These are phyloP conservation scores for Moniliophthora roreri DNA, from an alignment of 1,284 basidiomycete genomes.

Conservation along the genomic window DNA sequence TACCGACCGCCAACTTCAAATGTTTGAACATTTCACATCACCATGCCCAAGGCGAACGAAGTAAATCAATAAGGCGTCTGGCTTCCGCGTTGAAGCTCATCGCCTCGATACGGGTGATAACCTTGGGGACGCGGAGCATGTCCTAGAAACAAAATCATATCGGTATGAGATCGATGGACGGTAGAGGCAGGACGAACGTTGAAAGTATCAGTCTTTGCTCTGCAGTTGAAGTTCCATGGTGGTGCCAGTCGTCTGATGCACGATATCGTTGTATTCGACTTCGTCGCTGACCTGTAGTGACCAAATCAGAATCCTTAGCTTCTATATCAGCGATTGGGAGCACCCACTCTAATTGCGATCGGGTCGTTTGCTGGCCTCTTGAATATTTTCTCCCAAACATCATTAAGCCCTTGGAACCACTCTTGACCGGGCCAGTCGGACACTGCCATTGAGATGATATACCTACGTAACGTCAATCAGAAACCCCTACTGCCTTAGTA, in stretches of 20 bases:
- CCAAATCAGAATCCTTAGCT: constrained; percentile 2
- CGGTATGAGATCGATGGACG: constrained; percentile 1
- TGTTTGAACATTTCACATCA: no score
- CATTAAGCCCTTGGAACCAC: constrained; percentile 97
- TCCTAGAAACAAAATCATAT: constrained; percentile 53
- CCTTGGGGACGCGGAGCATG: constrained; percentile 77
- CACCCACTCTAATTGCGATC: constrained; percentile 64
- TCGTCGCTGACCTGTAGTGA: constrained; percentile 62
- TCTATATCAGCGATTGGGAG: neutral
- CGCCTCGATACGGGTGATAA: constrained; percentile 64
- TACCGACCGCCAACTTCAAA: no score
- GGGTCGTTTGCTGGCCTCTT: constrained; percentile 84
- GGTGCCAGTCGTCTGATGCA: constrained; percentile 69
- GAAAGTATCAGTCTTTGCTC: constrained; percentile 86
- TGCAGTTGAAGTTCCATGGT: constrained; percentile 85
- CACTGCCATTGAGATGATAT: constrained; percentile 87
- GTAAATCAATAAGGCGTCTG: constrained; percentile 54
- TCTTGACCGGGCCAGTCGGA: constrained; percentile 87
- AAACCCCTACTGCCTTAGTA: no score
- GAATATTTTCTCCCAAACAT: constrained; percentile 79
- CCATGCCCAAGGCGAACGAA: constrained; percentile 39
- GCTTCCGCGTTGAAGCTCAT: constrained; percentile 77
- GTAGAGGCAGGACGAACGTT: constrained; percentile 54
- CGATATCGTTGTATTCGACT: constrained; percentile 55
- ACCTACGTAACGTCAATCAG: constrained; percentile 48